These are phyloP conservation scores for Linnemannia hyalina DNA, from an alignment of 192 early-diverging fungal genomes.

Conservation along the genomic window DNA sequence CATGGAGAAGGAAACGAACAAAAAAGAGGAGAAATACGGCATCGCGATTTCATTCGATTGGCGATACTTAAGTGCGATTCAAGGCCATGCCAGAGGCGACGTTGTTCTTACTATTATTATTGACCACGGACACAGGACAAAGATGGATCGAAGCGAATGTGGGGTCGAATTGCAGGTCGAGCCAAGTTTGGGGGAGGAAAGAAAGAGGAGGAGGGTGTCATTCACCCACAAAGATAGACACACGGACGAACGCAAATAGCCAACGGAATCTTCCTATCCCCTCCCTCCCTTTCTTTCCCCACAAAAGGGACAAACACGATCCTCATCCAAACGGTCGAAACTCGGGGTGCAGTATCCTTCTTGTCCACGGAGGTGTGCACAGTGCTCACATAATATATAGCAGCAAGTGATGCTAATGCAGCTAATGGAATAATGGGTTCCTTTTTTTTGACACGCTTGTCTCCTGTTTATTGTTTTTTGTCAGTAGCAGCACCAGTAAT, in stretches of 20 bases:
- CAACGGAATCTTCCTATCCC: conserved; percentile 1
- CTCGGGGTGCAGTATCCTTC: not conserved
- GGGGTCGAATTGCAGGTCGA: not conserved
- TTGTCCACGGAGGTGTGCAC: conserved; percentile 3
- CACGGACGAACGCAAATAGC: not conserved
- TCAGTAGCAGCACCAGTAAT: too few relatives aligned
- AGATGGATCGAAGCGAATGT: not conserved
- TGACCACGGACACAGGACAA: not conserved
- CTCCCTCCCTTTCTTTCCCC: not conserved
- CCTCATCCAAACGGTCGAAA: not conserved
- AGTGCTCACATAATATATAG: not conserved
- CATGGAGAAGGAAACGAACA: not conserved
- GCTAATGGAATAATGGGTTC: not conserved
- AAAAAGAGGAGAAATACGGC: not conserved
- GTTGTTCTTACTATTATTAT: not conserved
- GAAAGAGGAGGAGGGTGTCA: not conserved
- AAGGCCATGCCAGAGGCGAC: not conserved
- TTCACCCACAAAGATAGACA: not conserved
- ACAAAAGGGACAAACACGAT: not conserved
- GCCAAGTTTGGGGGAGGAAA: not conserved
- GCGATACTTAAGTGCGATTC: not conserved
- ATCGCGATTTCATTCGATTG: not conserved
- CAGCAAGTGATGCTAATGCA: not conserved
- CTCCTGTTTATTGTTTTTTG: not conserved
- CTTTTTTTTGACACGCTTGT: not conserved